phyloP scores from a whole-genome alignment of 2,329 filamentous ascomycete genomes.

The Thielaviopsis euricoi region DNA sequence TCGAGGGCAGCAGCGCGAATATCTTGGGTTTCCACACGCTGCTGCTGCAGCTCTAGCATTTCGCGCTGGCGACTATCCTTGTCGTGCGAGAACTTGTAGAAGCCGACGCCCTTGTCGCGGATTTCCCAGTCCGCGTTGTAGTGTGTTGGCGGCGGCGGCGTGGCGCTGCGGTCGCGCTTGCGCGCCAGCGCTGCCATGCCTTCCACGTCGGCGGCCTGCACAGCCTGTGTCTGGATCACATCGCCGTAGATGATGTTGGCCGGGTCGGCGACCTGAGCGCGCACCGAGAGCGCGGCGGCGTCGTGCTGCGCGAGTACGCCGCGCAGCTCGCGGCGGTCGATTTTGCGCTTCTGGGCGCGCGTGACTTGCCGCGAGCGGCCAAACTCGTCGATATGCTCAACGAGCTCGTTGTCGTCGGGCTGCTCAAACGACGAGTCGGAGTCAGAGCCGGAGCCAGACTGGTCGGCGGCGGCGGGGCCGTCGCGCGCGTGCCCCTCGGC shows the following conservation, averaged over 20 bases:
- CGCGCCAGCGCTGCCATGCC: constrained; percentile 65
- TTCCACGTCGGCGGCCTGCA: constrained; percentile 54
- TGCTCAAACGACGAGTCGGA: constrained; percentile 11
- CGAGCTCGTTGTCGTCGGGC: constrained; percentile 37
- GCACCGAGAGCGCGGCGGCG: no score
- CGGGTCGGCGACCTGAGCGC: constrained; percentile 24
- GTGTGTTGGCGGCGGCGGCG: constrained; percentile 64
- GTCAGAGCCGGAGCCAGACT: constrained; percentile 24
- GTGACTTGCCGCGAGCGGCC: constrained; percentile 66
- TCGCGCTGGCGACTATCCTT: constrained; percentile 47
- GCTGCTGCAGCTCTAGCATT: constrained; percentile 57
- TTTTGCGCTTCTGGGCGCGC: constrained; percentile 45
- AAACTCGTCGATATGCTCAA: constrained; percentile 87
- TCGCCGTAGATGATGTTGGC: constrained; percentile 67
- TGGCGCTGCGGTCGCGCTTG: constrained; percentile 62
- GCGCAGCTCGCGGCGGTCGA: constrained; percentile 32
- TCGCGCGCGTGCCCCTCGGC: constrained; percentile 45
- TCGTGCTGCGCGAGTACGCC: not conserved
- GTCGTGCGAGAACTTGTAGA: constrained; percentile 76
- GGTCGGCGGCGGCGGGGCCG: constrained; percentile 28
- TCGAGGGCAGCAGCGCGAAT: constrained; percentile 34
- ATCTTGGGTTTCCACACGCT: constrained; percentile 48
- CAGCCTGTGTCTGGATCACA: constrained; percentile 67
- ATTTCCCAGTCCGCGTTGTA: constrained; percentile 79
- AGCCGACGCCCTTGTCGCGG: constrained; percentile 73